These are phyloP conservation scores for Hypoxylon sp. DNA, from an alignment of 2,329 filamentous ascomycete genomes.

Conservation along the genomic window DNA sequence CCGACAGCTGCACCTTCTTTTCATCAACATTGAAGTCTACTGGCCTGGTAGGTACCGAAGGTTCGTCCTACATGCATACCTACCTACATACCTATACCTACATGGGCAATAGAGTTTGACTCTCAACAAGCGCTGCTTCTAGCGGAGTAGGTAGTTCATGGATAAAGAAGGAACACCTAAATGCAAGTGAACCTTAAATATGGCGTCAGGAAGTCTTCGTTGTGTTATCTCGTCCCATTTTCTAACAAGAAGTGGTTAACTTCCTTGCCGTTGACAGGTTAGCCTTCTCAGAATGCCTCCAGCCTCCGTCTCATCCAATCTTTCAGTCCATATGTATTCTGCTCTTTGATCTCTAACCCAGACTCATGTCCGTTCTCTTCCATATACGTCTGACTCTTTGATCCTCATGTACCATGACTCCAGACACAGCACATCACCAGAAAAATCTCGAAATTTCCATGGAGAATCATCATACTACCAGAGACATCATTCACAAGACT, in stretches of 20 bases:
- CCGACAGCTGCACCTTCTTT: background rate
- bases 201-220: conserved; percentile 18
- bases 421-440: background rate
- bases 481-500: conserved; percentile 6
- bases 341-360: background rate
- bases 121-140: background rate
- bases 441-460: conserved; percentile 6
- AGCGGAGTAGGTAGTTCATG: background rate
- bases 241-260: background rate
- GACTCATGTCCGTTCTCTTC: background rate
- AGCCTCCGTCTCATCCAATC: background rate
- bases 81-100: too few species aligned
- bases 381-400: background rate
- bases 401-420: conserved; percentile 20
- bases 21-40: background rate
- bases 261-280: background rate
- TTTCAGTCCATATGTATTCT: background rate
- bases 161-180: conserved; percentile 13
- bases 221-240: background rate
- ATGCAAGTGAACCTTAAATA: conserved; percentile 24
- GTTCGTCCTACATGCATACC: background rate
- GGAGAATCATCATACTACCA: background rate
- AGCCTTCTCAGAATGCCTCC: background rate
- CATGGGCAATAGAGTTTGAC: conserved; percentile 8
- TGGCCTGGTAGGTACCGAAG: background rate